Evolutionary conservation across 148 eudicot genomes (phyloP), one percentile per base, ranked within the genome.

Genomic region (Mesembryanthemum crystallinum): DNA sequence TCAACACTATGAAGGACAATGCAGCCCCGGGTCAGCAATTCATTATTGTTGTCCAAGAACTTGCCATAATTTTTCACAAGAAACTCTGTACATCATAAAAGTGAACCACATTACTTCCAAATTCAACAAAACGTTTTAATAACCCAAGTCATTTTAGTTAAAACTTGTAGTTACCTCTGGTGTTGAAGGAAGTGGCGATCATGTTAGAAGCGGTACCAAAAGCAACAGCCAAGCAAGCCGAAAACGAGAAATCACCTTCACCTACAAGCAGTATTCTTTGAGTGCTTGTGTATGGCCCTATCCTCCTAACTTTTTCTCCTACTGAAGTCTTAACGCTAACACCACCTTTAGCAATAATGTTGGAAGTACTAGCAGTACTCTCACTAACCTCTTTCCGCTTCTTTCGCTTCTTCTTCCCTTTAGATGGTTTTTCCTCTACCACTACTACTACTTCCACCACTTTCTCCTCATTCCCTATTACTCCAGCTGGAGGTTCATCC

Each of bases 191-290:
- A 39, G 83, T 80, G 18, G 83, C 73, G 4, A 64, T 33, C 1
- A 80, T 69, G 72, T 80, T 80, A 30, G 42, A 37, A 20, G 79
- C 73, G 70, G 33, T 17, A 10, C 76, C 83, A 45, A 80, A 80
- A 10, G 76, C 79, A 5, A 71, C 47, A 13, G 83, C 79, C 61
- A 80, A 70, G 51, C n/a, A 61, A 62, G 79, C 64, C 0, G 83
- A 64, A 60, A 80, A 76, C 0, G 83, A 80, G 71, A 80, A 80
- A 63, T 80, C 75, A 9, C 82, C 82, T 70, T 79, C 82, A 3
- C 82, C 82, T 4, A 79, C 78, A 0, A 69, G 49, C 24, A 79
- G 8, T 3, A 79, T 43, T 20, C 29, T 47, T 4, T 73, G 82
- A 11, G 12, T 20, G 12, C 64, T 76, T 1, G 45, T 55, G 37